Evolutionary conservation across 225 moss, liverwort and hornwort species (phyloP), one percentile per base, ranked within the genome.

Genomic region (Physcomitrium patens): DNA sequence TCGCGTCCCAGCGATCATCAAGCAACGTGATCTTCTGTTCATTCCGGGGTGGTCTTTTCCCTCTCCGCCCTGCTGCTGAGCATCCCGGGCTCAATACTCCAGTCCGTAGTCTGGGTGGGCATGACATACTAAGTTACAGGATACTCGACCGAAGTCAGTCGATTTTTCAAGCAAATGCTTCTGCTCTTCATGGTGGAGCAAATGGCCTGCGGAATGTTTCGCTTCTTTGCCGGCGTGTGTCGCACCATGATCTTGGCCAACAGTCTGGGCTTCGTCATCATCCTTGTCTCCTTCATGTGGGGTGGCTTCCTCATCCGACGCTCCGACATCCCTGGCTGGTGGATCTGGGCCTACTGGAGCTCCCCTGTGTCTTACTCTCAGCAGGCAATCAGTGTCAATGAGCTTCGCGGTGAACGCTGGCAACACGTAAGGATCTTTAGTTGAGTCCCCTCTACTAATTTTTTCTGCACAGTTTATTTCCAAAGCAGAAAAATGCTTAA

Each of bases 281-380:
- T 87, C 23, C 80, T 84, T 67, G 81, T 81, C 64, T 69, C 66
- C 50, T 69, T 87, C 8, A 78, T 87, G 52, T 59, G 81, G 23
- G 76, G 80, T 31, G 86, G 86, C 23, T 87, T 87, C 49, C 81
- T 87, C 62, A 81, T 87, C 50, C 86, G 84, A 7, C 72, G 60
- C 47, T 63, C 78, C 3, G 68, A 75, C 54, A 84, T 87, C 58
- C 69, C 76, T 69, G 51, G 78, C 0, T 96, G 93, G 96, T 96
- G 93, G 96, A 82, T 92, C 44, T 93, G 93, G 93, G 96, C 86
- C 15, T 93, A 90, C 79, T 93, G 91, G 91, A 22, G 72, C 3
- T 91, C 93, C 0, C 96, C 96, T 6, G 48, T 93, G 55, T 75
- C 86, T 9, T 96, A 89, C 19, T 83, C 76, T 3, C 59, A 84